Evolutionary conservation across 2,329 filamentous ascomycete genomes (phyloP).

Genomic region (Colletotrichum tropicale): DNA sequence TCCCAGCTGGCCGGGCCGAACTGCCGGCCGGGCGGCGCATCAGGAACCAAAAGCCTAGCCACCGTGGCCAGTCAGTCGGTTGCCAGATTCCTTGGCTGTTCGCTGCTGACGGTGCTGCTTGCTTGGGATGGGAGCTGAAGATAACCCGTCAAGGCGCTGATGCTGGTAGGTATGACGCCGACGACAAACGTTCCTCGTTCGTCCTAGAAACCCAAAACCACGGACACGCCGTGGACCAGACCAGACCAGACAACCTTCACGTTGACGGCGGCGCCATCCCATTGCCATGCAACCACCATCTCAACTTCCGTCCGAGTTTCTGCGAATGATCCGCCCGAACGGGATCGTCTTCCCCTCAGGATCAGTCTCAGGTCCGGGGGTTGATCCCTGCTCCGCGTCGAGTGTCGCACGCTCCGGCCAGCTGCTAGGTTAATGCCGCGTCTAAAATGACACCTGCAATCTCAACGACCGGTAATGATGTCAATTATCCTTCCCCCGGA

Average conservation of each 20-base stretch:
- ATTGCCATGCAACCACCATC: slow-evolving; percentile 1
- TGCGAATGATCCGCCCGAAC: slow-evolving; percentile 11
- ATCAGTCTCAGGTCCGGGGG: slow-evolving; percentile 26
- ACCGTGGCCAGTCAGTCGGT: not conserved
- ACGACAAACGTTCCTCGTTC: not conserved
- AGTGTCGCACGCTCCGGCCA: slow-evolving; percentile 27
- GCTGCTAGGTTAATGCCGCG: slow-evolving; percentile 27
- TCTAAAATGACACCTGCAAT: slow-evolving; percentile 28
- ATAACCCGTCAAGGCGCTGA: not conserved
- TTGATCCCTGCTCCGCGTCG: slow-evolving; percentile 23
- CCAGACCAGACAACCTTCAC: not conserved
- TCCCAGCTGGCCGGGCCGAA: not conserved
- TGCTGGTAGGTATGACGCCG: slow-evolving; percentile 9
- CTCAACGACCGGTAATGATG: slow-evolving; percentile 27
- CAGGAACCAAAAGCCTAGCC: not conserved
- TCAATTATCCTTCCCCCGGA: slow-evolving; percentile 24
- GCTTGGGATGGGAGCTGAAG: not conserved
- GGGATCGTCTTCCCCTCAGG: slow-evolving; percentile 22
- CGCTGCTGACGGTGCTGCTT: not conserved
- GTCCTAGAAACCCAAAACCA: not conserved
- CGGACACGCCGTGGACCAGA: not conserved
- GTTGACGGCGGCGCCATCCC: slow-evolving; percentile 16
- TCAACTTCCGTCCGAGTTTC: slow-evolving; percentile 6
- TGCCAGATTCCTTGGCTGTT: not conserved
- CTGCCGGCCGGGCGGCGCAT: not conserved